phyloP scores from a whole-genome alignment of 1,284 basidiomycete genomes.

The Cerrena zonata region DNA sequence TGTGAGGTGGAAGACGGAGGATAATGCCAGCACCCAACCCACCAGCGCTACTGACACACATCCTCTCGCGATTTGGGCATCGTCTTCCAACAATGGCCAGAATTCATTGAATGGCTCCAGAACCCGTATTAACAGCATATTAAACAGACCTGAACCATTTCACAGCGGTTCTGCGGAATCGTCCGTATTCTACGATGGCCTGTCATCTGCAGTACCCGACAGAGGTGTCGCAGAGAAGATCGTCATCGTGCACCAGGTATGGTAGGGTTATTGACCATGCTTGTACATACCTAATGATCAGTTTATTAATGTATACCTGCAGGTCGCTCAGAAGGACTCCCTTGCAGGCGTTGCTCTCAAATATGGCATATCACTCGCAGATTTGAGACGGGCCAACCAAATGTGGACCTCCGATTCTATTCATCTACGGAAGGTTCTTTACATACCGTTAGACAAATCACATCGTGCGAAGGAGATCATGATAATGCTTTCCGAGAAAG shows the following conservation, averaged over 20 bases:
- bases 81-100: slow-evolving; percentile 11
- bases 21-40: slow-evolving; percentile 13
- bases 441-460: slow-evolving; percentile 61
- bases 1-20: slow-evolving; percentile 22
- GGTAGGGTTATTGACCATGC: slow-evolving; percentile 7
- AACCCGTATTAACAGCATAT: slow-evolving; percentile 25
- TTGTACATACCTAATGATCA: background rate
- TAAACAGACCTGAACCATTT: slow-evolving; percentile 17
- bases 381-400: slow-evolving; percentile 82
- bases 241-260: slow-evolving; percentile 53
- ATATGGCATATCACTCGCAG: slow-evolving; percentile 78
- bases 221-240: slow-evolving; percentile 25
- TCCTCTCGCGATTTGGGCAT: slow-evolving; percentile 10
- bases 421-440: slow-evolving; percentile 75
- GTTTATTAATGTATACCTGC: background rate
- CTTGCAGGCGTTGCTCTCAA: slow-evolving; percentile 79
- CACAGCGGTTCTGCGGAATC: background rate
- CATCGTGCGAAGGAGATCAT: slow-evolving; percentile 26
- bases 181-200: slow-evolving; percentile 1
- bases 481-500: slow-evolving; percentile 9
- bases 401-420: slow-evolving; percentile 87
- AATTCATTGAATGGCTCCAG: slow-evolving; percentile 25
- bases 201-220: background rate
- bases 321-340: slow-evolving; percentile 73
- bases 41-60: slow-evolving; percentile 12